Percentiles rank a stretch among this genome's conserved stretches.
phyloP scores from a whole-genome alignment of 495 filamentous ascomycete genomes.

The Xanthoparmelia taractica region DNA sequence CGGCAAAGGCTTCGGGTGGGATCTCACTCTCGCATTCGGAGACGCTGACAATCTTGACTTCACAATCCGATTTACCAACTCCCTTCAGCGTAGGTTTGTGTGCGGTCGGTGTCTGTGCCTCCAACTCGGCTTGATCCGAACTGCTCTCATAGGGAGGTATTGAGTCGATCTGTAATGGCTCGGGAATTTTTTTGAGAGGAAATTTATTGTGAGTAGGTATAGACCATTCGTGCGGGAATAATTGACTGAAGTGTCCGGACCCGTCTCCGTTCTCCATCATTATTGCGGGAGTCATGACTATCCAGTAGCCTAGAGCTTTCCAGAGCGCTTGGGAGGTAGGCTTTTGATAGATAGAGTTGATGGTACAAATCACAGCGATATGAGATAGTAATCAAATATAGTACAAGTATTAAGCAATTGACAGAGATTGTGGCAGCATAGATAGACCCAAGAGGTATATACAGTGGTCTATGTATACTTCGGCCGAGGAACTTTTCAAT shows the following conservation, averaged over 20 bases:
- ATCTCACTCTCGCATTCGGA: constrained; percentile 3
- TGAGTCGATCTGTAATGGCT: neutral
- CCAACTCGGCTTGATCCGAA: constrained; percentile 1
- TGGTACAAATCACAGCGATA: neutral
- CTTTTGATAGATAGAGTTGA: neutral
- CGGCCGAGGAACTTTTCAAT: neutral
- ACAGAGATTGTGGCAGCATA: neutral
- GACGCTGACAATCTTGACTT: constrained; percentile 4
- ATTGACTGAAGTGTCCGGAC: neutral
- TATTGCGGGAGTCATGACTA: neutral
- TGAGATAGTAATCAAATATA: neutral
- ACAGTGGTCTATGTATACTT: neutral
- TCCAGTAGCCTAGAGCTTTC: neutral
- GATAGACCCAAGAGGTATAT: neutral
- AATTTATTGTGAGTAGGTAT: neutral
- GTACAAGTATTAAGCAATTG: neutral
- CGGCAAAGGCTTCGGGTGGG: neutral
- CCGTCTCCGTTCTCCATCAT: neutral
- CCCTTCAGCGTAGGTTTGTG: constrained; percentile 1
- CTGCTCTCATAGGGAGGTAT: constrained; percentile 4
- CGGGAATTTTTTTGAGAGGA: neutral
- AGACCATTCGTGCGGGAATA: neutral
- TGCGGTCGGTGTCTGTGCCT: neutral
- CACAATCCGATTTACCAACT: neutral
- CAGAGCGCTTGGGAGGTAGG: neutral